Evolutionary conservation across 2,329 filamentous ascomycete species (phyloP).

Genomic region (Penicillium psychrosexuale): DNA sequence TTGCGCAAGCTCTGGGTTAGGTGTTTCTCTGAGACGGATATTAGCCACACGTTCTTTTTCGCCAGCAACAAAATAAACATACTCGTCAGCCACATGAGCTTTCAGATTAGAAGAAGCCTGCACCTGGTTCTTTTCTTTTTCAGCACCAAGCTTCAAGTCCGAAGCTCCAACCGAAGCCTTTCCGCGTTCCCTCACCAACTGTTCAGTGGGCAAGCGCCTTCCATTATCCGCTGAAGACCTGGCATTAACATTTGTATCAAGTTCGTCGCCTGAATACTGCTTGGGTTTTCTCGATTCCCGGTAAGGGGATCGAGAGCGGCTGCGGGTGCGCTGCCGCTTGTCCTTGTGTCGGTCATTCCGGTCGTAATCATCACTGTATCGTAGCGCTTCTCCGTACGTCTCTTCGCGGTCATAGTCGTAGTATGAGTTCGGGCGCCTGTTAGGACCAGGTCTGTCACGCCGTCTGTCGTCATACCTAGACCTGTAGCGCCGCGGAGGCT

Average conservation of each 20-base stretch:
- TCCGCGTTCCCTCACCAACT: conserved; percentile 63
- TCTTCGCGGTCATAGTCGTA: conserved; percentile 53
- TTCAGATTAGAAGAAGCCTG: conserved; percentile 45
- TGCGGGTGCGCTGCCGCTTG: conserved; percentile 57
- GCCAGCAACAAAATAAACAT: conserved; percentile 31
- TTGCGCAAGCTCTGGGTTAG: conserved; percentile 18
- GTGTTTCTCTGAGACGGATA: conserved; percentile 14
- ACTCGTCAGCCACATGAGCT: conserved; percentile 39
- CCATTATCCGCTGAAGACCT: conserved; percentile 34
- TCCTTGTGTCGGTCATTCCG: conserved; percentile 47
- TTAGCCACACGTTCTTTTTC: conserved; percentile 13
- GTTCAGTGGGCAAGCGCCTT: conserved; percentile 54
- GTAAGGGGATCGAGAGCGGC: conserved; percentile 50
- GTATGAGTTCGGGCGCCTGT: conserved; percentile 42
- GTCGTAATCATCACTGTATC: conserved; percentile 52
- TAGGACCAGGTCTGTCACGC: conserved; percentile 41
- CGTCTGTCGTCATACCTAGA: conserved; percentile 41
- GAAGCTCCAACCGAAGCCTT: conserved; percentile 55
- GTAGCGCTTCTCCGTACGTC: conserved; percentile 38
- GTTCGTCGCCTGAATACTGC: conserved; percentile 39
- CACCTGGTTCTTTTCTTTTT: conserved; percentile 62
- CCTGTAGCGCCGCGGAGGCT: conserved; percentile 32
- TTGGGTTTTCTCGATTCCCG: conserved; percentile 39
- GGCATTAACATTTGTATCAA: conserved; percentile 26
- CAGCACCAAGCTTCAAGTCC: conserved; percentile 63